Base-by-base conservation (phyloP, 2,329 filamentous ascomycete genomes). In the Cadophora gregata region DNA sequence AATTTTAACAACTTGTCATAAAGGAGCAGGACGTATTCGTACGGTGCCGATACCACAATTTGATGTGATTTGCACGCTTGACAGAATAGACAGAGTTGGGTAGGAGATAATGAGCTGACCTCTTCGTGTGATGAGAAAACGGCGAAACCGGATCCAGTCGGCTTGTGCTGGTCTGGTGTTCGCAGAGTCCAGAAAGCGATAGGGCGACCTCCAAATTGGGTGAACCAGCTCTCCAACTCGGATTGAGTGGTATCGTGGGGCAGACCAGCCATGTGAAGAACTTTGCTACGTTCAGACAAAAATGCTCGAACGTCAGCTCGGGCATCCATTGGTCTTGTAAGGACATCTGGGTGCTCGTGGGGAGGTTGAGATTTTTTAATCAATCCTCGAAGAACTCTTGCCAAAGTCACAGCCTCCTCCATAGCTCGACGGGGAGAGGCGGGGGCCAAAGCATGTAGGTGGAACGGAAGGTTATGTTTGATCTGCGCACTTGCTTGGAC, bases 91-190 rank as follows among this genome's bases (percentile, higher is more conserved):
- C 60, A 74, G 56, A 77, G 66, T 67, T 72, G 64, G 59, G 58
- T 67, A 69, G 42, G 69, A 67, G 68, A 72, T 67, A 47, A 64
- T 71, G 58, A 42, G 72, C 73, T 74, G 83, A 97, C 94, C 90
- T 99, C 96, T 85, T 99, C 96, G 78, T 99, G 96, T 56, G 95
- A 98, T 70, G 96, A 98, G 78, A 99, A 99, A 65, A 99, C 95
- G 59, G 96, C 96, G 80, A 99, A 99, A 63, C 96, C 96, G 63
- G 95, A 97, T 51, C 96, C 96, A 10, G 96, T 99, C n/a, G 96
- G 96, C 85, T 99, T 99, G 82, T 98, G 96, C 82, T 98, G 96
- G 80, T 99, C 96, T 3, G 96, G 96, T 16, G 96, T 99, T 69
- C 95, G 92, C 60, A 99, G 86, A 21, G 96, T 99, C 96, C 96